Percentiles rank a stretch among this genome's conserved stretches.
These are phyloP conservation scores for Lentinula sp. DNA, from an alignment of 768 basidiomycete species.

Conservation along the genomic window DNA sequence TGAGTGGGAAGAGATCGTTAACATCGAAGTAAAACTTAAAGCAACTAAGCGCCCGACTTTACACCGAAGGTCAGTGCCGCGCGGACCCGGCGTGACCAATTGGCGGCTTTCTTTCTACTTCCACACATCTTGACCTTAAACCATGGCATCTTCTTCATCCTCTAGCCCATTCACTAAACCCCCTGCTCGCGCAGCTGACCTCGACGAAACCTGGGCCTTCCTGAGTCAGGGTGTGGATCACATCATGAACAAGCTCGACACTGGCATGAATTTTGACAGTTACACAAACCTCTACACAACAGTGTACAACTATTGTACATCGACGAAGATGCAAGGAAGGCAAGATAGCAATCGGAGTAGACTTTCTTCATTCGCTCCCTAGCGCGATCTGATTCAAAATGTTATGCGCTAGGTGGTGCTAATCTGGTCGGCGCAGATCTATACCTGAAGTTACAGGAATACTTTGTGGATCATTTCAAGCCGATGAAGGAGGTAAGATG, in stretches of 20 bases:
- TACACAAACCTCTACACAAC: slow-evolving; percentile 90
- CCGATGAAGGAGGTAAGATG: slow-evolving; percentile 41
- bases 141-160: slow-evolving; percentile 4
- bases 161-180: slow-evolving; percentile 1
- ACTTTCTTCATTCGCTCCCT: slow-evolving; percentile 19
- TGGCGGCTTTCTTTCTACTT: neutral
- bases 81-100: neutral
- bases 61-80: neutral
- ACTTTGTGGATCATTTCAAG: slow-evolving; percentile 82
- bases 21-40: no score
- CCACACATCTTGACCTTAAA: neutral
- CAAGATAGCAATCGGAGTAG: slow-evolving; percentile 59
- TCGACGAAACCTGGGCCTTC: slow-evolving; percentile 69
- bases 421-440: slow-evolving; percentile 97
- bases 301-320: slow-evolving; percentile 97
- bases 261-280: slow-evolving; percentile 72
- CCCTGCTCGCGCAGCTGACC: slow-evolving; percentile 8
- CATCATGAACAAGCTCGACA: slow-evolving; percentile 87
- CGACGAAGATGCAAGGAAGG: slow-evolving; percentile 51
- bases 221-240: slow-evolving; percentile 86
- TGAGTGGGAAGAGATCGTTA: no score
- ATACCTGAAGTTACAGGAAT: slow-evolving; percentile 90
- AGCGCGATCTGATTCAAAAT: neutral
- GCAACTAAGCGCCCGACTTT: neutral
- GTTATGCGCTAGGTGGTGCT: slow-evolving; percentile 58